Conservation (phyloP, 1,284 basidiomycete genomes). For the Vanrija pseudolonga region DNA sequence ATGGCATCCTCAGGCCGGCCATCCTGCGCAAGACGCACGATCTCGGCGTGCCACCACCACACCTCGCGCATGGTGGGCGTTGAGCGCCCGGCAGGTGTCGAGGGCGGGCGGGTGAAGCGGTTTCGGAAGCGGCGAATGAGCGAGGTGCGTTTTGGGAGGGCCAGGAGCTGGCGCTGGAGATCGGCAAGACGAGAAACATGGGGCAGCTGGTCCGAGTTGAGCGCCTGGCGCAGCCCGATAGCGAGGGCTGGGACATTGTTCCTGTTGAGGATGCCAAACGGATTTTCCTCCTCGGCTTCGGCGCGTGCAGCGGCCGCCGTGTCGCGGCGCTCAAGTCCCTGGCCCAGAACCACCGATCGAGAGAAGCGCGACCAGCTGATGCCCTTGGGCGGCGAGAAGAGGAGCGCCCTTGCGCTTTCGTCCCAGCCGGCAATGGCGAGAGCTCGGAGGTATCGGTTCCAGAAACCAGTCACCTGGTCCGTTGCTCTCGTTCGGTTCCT, state of each 20-base stretch:
- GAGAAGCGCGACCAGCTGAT: conserved; percentile 20
- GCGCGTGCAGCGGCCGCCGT: background rate
- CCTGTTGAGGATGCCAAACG: background rate
- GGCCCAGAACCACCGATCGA: conserved; percentile 4
- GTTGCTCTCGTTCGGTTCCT: conserved; percentile 5
- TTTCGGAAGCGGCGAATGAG: conserved; percentile 13
- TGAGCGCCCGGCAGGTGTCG: background rate
- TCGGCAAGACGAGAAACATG: conserved; percentile 11
- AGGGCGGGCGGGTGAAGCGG: conserved; percentile 10
- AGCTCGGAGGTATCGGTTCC: conserved; percentile 28
- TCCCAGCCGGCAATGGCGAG: conserved; percentile 27
- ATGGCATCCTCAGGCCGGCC: conserved; percentile 22
- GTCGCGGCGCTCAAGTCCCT: conserved; percentile 1
- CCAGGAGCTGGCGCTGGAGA: conserved; percentile 13
- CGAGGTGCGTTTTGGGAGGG: background rate
- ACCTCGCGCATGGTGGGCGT: conserved; percentile 6
- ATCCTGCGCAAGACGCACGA: conserved; percentile 19
- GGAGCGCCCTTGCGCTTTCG: conserved; percentile 18
- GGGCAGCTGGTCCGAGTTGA: conserved; percentile 2
- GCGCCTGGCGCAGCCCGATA: background rate
- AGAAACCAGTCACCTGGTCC: conserved; percentile 20
- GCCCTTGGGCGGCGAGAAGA: conserved; percentile 15
- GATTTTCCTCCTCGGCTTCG: background rate
- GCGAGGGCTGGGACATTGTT: background rate
- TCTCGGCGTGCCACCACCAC: conserved; percentile 31